Evolutionary conservation across 2,329 filamentous ascomycete species (phyloP), one percentile per base, ranked within the genome.

Genomic region (Sporothrix humicola): DNA sequence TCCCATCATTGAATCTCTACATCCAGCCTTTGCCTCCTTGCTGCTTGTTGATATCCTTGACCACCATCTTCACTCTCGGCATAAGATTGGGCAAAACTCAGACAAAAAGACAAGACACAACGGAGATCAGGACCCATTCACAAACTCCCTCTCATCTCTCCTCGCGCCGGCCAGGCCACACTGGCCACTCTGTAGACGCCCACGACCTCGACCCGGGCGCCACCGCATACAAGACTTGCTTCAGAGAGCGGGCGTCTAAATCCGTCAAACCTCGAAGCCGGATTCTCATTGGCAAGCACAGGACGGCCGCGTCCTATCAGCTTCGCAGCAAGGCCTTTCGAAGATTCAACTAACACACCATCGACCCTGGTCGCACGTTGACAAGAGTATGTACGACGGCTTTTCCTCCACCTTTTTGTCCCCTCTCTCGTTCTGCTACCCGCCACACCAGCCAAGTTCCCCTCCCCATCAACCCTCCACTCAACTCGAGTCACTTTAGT

Each of bases 221-320:
- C 81, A 82, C 81, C 79, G 78, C 79, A 79, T 78, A 77, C 79
- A 76, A 73, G 17, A 20, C 50, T 8, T 73, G 56, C 69, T 70
- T 63, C 71, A 58, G 66, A 71, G 75, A 42, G 77, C 81, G 82
- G 82, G 84, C 84, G 85, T 84, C 82, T 86, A 86, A 83, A 82
- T 81, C 78, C 78, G 79, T 81, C 79, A 77, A 37, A 79, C 78
- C 81, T 48, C 54, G 79, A 83, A 80, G 81, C 79, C 79, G 78
- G 79, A 78, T 80, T 78, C 79, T 79, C 66, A 83, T 82, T 82
- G 82, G 81, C 72, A 79, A 78, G 77, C 77, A 77, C 74, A 72
- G 75, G 20, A 50, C 9, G 44, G 13, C 31, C 50, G 54, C 42
- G 73, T 68, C 84, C 84, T 85, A 86, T 85, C 84, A 85, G 82